Percentiles rank a stretch among this genome's conserved stretches.
These are phyloP conservation scores for Neostapfia colusana DNA, from an alignment of 176 grass and related monocot genomes.

Conservation along the genomic window DNA sequence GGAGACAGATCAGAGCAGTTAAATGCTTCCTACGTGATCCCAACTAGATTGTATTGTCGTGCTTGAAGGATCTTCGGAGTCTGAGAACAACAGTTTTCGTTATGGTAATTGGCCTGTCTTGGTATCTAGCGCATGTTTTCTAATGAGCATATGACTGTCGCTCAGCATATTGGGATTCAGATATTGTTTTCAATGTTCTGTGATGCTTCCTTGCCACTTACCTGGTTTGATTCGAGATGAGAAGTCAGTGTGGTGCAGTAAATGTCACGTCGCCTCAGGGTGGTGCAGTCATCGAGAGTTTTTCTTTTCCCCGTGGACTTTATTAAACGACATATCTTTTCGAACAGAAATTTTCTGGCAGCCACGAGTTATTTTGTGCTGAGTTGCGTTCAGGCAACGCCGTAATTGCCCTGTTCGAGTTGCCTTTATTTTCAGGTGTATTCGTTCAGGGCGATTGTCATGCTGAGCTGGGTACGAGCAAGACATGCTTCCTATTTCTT, in stretches of 20 bases:
- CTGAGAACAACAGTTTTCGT: constrained; percentile 7
- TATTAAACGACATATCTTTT: too few relatives aligned
- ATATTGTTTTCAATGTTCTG: constrained; percentile 16
- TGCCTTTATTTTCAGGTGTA: too few relatives aligned
- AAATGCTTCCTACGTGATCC: constrained; percentile 26
- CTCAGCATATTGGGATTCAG: constrained; percentile 34
- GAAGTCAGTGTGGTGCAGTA: background rate
- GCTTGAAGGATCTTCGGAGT: constrained; percentile 27
- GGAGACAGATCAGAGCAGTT: constrained; percentile 39
- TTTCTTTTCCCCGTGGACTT: too few relatives aligned
- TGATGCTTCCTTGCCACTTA: background rate
- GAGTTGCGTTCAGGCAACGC: too few relatives aligned
- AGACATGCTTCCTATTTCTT: too few relatives aligned
- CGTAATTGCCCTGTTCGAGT: too few relatives aligned
- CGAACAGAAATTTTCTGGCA: too few relatives aligned
- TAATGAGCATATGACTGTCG: background rate
- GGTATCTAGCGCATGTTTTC: background rate
- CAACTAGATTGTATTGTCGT: constrained; percentile 23
- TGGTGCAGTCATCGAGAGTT: too few relatives aligned
- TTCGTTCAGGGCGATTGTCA: too few relatives aligned
- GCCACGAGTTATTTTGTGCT: too few relatives aligned
- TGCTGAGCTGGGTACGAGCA: too few relatives aligned
- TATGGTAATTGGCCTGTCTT: background rate
- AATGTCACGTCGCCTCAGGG: too few relatives aligned
- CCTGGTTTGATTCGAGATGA: background rate